Evolutionary conservation across 2,329 filamentous ascomycete genomes (phyloP).

Genomic region (Diaporthe helianthi): DNA sequence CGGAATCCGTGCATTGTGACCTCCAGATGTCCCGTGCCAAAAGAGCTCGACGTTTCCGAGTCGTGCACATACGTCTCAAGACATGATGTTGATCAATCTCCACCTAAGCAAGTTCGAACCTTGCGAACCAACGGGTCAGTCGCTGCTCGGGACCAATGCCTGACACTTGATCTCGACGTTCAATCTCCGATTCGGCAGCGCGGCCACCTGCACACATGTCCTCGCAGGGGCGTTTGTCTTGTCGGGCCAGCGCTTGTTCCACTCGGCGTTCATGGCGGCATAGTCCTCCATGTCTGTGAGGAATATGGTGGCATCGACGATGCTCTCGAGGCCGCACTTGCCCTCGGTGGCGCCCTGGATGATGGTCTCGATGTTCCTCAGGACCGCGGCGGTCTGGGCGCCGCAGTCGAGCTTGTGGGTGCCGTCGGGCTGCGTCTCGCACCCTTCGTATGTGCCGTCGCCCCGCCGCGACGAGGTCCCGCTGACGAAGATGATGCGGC

Average conservation of each 20-base stretch:
- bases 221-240: conserved; percentile 43
- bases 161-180: conserved; percentile 46
- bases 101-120: no score
- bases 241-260: conserved; percentile 46
- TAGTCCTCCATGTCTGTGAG: conserved; percentile 45
- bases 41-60: no score
- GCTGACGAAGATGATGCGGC: conserved; percentile 42
- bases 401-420: conserved; percentile 41
- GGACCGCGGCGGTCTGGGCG: conserved; percentile 44
- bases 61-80: not conserved
- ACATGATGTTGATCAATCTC: no score
- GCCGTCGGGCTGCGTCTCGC: conserved; percentile 38
- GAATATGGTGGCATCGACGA: conserved; percentile 46
- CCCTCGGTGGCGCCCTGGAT: conserved; percentile 43
- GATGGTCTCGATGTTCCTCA: conserved; percentile 43
- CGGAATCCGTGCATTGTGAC: not conserved
- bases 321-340: conserved; percentile 40
- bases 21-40: not conserved
- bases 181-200: conserved; percentile 43
- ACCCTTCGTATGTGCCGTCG: conserved; percentile 45
- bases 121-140: conserved; percentile 5
- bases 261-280: conserved; percentile 45
- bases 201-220: conserved; percentile 45
- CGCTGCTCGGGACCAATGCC: conserved; percentile 29
- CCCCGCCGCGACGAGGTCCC: conserved; percentile 44